A percentile compares a stretch with the other conserved stretches of the same genome.
These are phyloP conservation scores for Cercospora berteroae DNA, from an alignment of 2,329 filamentous ascomycete genomes.

Conservation along the genomic window DNA sequence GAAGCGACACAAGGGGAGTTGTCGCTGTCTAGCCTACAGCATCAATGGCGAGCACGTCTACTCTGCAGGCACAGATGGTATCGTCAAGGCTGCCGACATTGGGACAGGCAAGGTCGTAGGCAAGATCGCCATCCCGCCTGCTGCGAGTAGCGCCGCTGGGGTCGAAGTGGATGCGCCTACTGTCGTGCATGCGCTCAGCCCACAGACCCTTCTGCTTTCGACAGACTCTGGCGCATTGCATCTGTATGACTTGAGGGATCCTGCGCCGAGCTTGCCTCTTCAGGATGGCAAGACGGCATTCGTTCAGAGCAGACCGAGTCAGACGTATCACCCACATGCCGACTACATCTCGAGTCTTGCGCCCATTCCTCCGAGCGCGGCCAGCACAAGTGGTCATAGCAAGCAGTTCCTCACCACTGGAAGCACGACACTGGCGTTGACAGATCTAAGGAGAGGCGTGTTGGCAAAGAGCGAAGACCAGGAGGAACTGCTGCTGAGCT, in stretches of 20 bases:
- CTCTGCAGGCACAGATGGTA: conserved; percentile 60
- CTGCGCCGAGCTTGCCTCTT: conserved; percentile 47
- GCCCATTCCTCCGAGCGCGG: conserved; percentile 72
- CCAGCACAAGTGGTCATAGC: conserved; percentile 81
- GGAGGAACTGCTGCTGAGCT: conserved; percentile 86
- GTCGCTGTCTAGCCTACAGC: conserved; percentile 74
- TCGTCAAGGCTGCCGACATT: conserved; percentile 60
- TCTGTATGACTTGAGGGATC: conserved; percentile 73
- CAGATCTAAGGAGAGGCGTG: conserved; percentile 82
- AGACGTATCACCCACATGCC: conserved; percentile 81
- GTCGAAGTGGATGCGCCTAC: conserved; percentile 68
- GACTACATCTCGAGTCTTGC: conserved; percentile 91
- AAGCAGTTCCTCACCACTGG: conserved; percentile 96
- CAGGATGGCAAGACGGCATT: conserved; percentile 42
- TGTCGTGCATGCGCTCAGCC: conserved; percentile 77
- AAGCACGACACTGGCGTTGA: conserved; percentile 84
- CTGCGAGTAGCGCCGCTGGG: conserved; percentile 41
- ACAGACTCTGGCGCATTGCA: conserved; percentile 89
- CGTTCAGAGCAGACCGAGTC: conserved; percentile 62
- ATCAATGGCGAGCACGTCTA: conserved; percentile 70
- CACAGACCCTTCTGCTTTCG: conserved; percentile 81
- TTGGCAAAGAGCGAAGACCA: conserved; percentile 90
- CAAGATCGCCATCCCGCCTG: conserved; percentile 73
- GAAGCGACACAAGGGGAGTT: conserved; percentile 88
- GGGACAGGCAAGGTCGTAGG: conserved; percentile 67